A percentile compares a stretch with the other conserved stretches of the same genome.
These are phyloP conservation scores for Cladophialophora exuberans DNA, from an alignment of 2,329 filamentous ascomycete species.

Conservation along the genomic window DNA sequence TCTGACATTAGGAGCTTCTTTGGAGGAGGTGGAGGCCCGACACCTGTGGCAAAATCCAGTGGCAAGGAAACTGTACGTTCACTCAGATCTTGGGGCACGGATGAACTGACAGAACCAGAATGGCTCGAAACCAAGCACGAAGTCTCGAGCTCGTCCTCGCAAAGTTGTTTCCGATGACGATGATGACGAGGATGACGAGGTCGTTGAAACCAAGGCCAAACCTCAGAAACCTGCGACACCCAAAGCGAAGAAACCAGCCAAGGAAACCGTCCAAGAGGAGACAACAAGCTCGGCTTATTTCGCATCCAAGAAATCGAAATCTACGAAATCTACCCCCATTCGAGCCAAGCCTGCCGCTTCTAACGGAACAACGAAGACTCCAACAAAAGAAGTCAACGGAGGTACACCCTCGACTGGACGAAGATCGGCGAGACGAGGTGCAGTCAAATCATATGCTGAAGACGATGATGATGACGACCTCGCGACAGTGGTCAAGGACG, in stretches of 20 bases:
- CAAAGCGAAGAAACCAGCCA: slow-evolving; percentile 44
- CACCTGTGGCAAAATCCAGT: slow-evolving; percentile 39
- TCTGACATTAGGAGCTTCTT: slow-evolving; percentile 90
- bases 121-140: slow-evolving; percentile 8
- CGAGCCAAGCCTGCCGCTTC: slow-evolving; percentile 29
- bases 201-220: slow-evolving; percentile 35
- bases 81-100: neutral
- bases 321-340: slow-evolving; percentile 33
- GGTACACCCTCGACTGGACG: slow-evolving; percentile 34
- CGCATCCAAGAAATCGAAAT: slow-evolving; percentile 56
- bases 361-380: slow-evolving; percentile 24
- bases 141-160: slow-evolving; percentile 42
- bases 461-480: slow-evolving; percentile 57
- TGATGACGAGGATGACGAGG: slow-evolving; percentile 72
- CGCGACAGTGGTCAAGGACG: slow-evolving; percentile 66
- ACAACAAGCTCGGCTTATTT: slow-evolving; percentile 68
- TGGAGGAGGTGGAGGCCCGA: slow-evolving; percentile 63
- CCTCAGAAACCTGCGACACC: slow-evolving; percentile 40
- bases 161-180: slow-evolving; percentile 71
- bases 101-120: slow-evolving; percentile 6
- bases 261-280: slow-evolving; percentile 56
- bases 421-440: slow-evolving; percentile 36
- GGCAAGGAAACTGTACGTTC: slow-evolving; percentile 14
- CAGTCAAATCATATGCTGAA: slow-evolving; percentile 39
- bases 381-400: slow-evolving; percentile 37